Base-by-base conservation (phyloP, 169 alveolate genomes). In the Plasmodium fragile region DNA sequence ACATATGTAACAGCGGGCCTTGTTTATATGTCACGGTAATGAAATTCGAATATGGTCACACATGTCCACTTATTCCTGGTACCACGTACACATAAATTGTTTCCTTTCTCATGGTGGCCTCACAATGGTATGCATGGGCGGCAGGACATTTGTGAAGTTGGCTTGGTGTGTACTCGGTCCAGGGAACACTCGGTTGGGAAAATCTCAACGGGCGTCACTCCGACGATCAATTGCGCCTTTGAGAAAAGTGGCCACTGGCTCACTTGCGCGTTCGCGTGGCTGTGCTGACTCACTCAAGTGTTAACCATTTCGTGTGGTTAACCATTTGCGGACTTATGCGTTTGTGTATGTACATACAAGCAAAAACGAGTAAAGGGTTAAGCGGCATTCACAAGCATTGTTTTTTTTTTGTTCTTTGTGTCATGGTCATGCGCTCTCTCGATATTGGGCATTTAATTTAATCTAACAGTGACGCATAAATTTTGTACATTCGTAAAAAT, bases 271-370 rank as follows among this genome's bases (percentile, higher is more conserved):
- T 59, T 59, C 34, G 34, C 16, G 34, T 59, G n/a, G n/a, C n/a
- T n/a, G n/a, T n/a, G 75, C 2, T 59, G 28, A 59, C 28, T 59
- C 75, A 59, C 6, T 59, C 34, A 25, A 7, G 75, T 22, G 75
- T 59, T 22, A 59, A 59, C 34, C 75, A 59, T 22, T 22, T 59
- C 16, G 34, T 59, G 34, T 59, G 28, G 28, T 59, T 59, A 59
- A 59, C 36, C 34, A 59, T 18, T 18, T 59, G 75, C 34, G 75
- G 28, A 72, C 52, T 34, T 72, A 72, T 3, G 52, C 52, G 4
- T 45, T 45, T 6, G 52, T 72, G n/a, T 72, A 72, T 72, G 41
- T 72, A 72, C 25, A 16, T 71, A 71, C 80, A 71, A 52, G 41
- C 18, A 72, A 30, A 72, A 30, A 72, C 16, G 52, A 34, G 22